Conservation (phyloP, 306 rosid genomes). For the Acacia crassicarpa region DNA sequence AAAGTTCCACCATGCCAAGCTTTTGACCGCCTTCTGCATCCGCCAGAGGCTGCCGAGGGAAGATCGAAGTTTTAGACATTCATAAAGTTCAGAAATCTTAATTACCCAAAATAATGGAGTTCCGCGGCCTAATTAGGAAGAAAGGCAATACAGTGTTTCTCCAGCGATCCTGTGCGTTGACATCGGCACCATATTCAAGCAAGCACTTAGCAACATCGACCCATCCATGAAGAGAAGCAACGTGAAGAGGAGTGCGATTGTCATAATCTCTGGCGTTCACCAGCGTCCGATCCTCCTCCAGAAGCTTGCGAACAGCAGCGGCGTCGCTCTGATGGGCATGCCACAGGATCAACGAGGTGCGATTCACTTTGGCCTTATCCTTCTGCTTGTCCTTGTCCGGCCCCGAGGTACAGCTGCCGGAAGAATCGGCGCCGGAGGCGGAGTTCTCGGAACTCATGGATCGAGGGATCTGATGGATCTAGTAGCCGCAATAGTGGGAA, state of each 20-base stretch:
- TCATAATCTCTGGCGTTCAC: conserved; percentile 85
- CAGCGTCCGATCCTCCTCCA: conserved; percentile 77
- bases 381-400: conserved; percentile 50
- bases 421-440: conserved; percentile 21
- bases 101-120: background rate
- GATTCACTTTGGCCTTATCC: conserved; percentile 77
- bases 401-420: conserved; percentile 17
- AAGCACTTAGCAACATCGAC: conserved; percentile 73
- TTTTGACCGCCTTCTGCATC: conserved; percentile 93
- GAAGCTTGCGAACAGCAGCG: conserved; percentile 73
- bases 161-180: conserved; percentile 97
- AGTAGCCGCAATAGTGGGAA: background rate
- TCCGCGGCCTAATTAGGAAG: background rate
- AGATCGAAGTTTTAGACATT: conserved; percentile 21
- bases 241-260: conserved; percentile 89
- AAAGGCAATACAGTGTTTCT: conserved; percentile 68
- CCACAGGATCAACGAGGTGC: conserved; percentile 82
- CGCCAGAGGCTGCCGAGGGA: conserved; percentile 69
- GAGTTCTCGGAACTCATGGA: conserved; percentile 60
- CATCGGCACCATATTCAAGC: conserved; percentile 78
- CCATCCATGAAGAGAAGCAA: conserved; percentile 87
- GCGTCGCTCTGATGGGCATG: conserved; percentile 88
- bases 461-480: conserved; percentile 27
- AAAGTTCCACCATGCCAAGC: conserved; percentile 58
- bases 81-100: background rate